Evolutionary conservation across 2,329 filamentous ascomycete genomes (phyloP).

Genomic region (Penicillium thymicola): DNA sequence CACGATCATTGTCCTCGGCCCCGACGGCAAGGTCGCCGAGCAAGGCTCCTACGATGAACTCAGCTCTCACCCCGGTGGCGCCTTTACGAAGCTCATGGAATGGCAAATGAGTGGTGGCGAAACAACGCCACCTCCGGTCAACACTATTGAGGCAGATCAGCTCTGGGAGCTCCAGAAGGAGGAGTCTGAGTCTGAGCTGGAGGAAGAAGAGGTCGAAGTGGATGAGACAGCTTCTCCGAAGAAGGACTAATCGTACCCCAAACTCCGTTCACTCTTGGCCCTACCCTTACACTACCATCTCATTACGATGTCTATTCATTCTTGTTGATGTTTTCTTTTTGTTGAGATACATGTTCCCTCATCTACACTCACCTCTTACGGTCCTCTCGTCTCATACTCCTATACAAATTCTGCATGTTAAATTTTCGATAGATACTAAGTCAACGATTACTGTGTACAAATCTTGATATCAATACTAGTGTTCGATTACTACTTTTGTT

Average conservation of each 20-base stretch:
- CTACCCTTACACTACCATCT: not conserved
- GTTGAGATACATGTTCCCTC: not conserved
- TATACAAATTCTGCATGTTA: conserved; percentile 6
- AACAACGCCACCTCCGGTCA: conserved; percentile 22
- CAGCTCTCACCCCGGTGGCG: conserved; percentile 68
- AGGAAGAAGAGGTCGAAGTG: conserved; percentile 25
- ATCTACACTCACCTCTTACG: conserved; percentile 7
- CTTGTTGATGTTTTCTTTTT: not conserved
- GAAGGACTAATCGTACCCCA: conserved; percentile 14
- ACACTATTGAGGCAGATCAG: conserved; percentile 48
- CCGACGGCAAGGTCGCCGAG: conserved; percentile 85
- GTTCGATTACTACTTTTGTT: not conserved
- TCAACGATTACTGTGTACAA: conserved; percentile 16
- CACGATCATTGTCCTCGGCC: conserved; percentile 85
- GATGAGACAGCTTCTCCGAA: conserved; percentile 18
- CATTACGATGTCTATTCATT: not conserved
- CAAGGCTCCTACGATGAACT: conserved; percentile 79
- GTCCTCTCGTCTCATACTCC: conserved; percentile 3
- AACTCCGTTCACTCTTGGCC: not conserved
- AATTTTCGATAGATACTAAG: conserved; percentile 17
- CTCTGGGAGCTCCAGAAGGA: conserved; percentile 47
- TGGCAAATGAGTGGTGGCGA: conserved; percentile 95
- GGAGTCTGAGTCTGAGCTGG: conserved; percentile 36
- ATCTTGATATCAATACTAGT: not conserved
- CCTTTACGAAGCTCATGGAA: conserved; percentile 95